phyloP scores from a whole-genome alignment of 108 stramenopile genomes.

The Nitzschia sp. region DNA sequence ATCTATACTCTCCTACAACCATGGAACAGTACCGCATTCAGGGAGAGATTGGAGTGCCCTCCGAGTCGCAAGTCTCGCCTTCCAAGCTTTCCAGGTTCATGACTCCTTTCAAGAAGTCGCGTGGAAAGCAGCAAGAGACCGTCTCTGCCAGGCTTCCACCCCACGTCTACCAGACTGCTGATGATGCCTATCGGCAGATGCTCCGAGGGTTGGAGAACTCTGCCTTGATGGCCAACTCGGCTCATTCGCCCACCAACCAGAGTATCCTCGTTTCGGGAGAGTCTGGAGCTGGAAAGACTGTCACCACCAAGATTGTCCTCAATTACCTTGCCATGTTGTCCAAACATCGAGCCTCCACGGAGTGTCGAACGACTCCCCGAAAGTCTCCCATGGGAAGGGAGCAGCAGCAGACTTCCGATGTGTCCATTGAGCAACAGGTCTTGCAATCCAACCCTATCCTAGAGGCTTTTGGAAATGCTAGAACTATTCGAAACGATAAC shows the following conservation, averaged over 20 bases:
- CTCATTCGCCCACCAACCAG: slow-evolving; percentile 63
- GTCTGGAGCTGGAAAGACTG: slow-evolving; percentile 96
- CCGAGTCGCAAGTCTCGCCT: neutral
- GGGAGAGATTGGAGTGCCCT: slow-evolving; percentile 50
- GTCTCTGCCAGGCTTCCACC: slow-evolving; percentile 59
- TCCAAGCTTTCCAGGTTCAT: slow-evolving; percentile 22
- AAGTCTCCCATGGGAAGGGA: slow-evolving; percentile 17
- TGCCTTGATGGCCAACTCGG: slow-evolving; percentile 41
- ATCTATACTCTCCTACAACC: slow-evolving; percentile 69
- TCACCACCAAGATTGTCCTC: slow-evolving; percentile 94
- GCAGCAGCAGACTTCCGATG: slow-evolving; percentile 17
- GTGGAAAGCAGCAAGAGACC: slow-evolving; percentile 3
- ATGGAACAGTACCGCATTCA: slow-evolving; percentile 79
- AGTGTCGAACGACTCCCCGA: slow-evolving; percentile 14
- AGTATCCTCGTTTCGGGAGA: slow-evolving; percentile 93
- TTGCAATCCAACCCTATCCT: slow-evolving; percentile 93
- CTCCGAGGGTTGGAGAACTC: slow-evolving; percentile 77
- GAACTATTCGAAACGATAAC: slow-evolving; percentile 96
- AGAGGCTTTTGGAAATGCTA: slow-evolving; percentile 96
- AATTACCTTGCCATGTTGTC: slow-evolving; percentile 88
- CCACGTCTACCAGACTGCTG: slow-evolving; percentile 93
- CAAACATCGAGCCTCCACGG: slow-evolving; percentile 43
- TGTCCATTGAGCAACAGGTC: slow-evolving; percentile 87
- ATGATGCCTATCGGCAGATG: slow-evolving; percentile 94
- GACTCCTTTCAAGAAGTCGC: slow-evolving; percentile 51